phyloP scores from a whole-genome alignment of 2,329 filamentous ascomycete species.

The Teratosphaeria nubilosa region DNA sequence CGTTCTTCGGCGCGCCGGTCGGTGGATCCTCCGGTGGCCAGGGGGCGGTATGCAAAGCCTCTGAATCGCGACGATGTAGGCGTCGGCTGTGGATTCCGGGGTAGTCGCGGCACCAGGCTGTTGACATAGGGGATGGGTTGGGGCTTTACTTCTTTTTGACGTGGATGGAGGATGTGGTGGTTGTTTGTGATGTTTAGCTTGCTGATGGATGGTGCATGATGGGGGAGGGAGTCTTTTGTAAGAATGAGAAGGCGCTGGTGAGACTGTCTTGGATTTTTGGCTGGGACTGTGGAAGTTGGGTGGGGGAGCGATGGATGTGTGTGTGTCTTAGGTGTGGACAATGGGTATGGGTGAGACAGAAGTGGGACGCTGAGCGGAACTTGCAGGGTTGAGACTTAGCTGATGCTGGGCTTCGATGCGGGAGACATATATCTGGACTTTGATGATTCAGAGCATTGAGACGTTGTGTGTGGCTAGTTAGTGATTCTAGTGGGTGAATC shows the following conservation, averaged over 20 bases:
- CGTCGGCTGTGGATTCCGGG: background rate
- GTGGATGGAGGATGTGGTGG: background rate
- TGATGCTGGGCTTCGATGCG: too few relatives aligned
- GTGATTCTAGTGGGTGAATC: too few relatives aligned
- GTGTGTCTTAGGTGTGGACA: too few relatives aligned
- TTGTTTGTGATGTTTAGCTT: background rate
- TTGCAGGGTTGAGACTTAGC: too few relatives aligned
- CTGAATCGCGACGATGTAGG: background rate
- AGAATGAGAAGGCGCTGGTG: background rate
- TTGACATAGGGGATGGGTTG: background rate
- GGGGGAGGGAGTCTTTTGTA: background rate
- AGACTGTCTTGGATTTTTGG: too few relatives aligned
- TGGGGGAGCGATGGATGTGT: too few relatives aligned
- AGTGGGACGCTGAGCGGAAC: too few relatives aligned
- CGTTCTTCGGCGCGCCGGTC: background rate
- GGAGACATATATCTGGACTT: too few relatives aligned
- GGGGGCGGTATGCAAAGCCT: background rate
- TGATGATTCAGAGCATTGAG: too few relatives aligned
- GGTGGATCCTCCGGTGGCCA: background rate
- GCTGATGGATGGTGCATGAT: background rate
- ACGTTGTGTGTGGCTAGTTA: too few relatives aligned
- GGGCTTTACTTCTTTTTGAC: background rate
- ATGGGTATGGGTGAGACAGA: too few relatives aligned
- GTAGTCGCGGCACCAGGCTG: background rate
- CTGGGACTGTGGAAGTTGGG: too few relatives aligned